Evolutionary conservation across 495 filamentous ascomycete species (phyloP), one percentile per base, ranked within the genome.

Genomic region (Pyrenula aspistea): DNA sequence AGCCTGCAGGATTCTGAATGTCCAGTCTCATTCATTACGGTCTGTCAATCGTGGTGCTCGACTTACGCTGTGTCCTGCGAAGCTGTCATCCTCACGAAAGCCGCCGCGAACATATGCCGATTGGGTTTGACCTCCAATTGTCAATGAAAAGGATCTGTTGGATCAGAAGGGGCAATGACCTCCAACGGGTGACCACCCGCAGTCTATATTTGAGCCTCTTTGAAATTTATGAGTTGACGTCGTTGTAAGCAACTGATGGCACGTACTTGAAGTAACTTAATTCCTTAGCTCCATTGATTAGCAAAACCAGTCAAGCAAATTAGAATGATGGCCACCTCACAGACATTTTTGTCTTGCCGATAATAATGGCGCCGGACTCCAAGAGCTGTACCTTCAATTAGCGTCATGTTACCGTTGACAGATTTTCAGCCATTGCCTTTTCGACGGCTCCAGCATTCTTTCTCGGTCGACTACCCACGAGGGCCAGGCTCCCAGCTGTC

Each of bases 271-370:
- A 42, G 31, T 4, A 42, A 15, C 31, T 42, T 15, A 42, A 8
- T 15, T 42, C 31, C 31, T 42, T 8, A 15, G 15, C 31, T 8
- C 4, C 4, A 42, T 42, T 15, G 31, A 42, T 8, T 4, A 15
- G 31, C 31, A 42, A 42, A 15, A 42, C 31, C 15, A 8, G 4
- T 4, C 31, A 42, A 42, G 15, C 8, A 42, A 53, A 11, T 3
- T 19, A 15, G 15, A 53, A 11, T 3, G 19, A 15, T 23, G 22
- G 10, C 57, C 20, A 12, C 54, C 60, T 57, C 49, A 62, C 62
- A 12, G 67, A 65, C 59, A 77, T 57, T 55, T 75, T 77, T 1
- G 69, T 63, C 52, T 79, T 78, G 25, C 70, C 75, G n/a, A 79
- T 54, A 49, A 81, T 67, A 12, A 79, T 68, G 22, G 68, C 61